Evolutionary conservation across 2,329 filamentous ascomycete species (phyloP).

Genomic region (Calonectria multiphialidica): DNA sequence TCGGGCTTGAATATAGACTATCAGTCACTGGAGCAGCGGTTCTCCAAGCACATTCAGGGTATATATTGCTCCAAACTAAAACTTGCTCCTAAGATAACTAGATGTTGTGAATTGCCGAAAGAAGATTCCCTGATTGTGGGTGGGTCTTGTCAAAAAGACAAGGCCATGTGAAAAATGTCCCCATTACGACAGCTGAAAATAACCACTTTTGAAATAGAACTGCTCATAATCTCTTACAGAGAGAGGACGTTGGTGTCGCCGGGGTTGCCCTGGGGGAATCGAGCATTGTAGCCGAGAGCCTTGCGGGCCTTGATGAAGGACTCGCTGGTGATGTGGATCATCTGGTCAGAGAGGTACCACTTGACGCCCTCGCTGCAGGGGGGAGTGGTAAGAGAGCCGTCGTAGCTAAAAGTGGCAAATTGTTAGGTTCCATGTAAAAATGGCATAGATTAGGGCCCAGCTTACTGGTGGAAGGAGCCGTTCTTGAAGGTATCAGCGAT

Average conservation of each 20-base stretch:
- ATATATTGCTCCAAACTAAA: too few relatives aligned
- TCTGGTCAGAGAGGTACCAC: slow-evolving; percentile 64
- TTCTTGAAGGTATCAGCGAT: neutral
- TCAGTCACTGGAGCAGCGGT: too few relatives aligned
- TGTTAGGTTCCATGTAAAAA: slow-evolving; percentile 15
- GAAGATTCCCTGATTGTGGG: too few relatives aligned
- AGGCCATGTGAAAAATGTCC: neutral
- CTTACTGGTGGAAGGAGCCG: neutral
- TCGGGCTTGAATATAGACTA: too few relatives aligned
- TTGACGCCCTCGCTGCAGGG: slow-evolving; percentile 70
- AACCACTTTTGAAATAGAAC: neutral
- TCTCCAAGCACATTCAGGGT: too few relatives aligned
- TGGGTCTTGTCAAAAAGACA: neutral
- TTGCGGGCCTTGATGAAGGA: slow-evolving; percentile 65
- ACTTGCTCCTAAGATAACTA: too few relatives aligned
- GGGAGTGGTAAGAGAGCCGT: slow-evolving; percentile 73
- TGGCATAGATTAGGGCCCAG: neutral
- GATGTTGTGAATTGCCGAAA: too few relatives aligned
- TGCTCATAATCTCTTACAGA: neutral
- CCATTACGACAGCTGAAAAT: neutral
- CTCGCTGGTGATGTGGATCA: slow-evolving; percentile 59
- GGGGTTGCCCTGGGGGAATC: slow-evolving; percentile 64
- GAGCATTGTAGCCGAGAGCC: slow-evolving; percentile 67
- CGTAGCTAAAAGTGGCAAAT: slow-evolving; percentile 51
- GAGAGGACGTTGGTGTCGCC: slow-evolving; percentile 40